Evolutionary conservation across 352 stramenopile genomes (phyloP), one percentile per base, ranked within the genome.

Genomic region (Phytopythium helicoides): DNA sequence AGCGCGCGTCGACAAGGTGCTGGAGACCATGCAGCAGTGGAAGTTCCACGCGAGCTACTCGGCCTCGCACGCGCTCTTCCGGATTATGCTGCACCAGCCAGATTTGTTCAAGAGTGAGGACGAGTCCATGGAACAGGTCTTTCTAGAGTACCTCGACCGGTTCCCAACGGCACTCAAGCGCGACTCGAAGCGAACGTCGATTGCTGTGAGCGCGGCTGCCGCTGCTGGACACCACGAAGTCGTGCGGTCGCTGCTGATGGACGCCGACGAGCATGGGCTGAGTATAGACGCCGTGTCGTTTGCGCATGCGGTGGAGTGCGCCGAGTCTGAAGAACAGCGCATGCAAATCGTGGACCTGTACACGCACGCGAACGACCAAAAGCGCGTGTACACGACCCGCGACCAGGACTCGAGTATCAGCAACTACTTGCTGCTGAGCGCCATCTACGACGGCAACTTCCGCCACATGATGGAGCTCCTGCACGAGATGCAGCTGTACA

Each of bases 391-490:
- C 52, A 82, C 62, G 53, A 86, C 62, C 28, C 63, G 68, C 46
- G 60, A 80, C 28, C 64, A 78, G 21, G 64, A 79, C 14, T 51
- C 62, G 35, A 85, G 74, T 47, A 78, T 86, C 47, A 72, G 62
- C 47, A 88, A 85, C 52, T 82, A 86, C 54, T 39, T 90, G 54
- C 49, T 90, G 38, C 56, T 82, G 19, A 73, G 83, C 50, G 76
- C 79, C 41, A 60, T 87, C 38, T 64, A 73, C 21, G 79, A 90
- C 58, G 79, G 79, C 23, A 87, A 88, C 45, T 87, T 84, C 35
- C 79, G 72, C 53, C 76, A 90, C 58, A 84, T 82, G 56, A 81
- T 87, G 66, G 79, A 90, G 51, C 59, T 90, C 16, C 60, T 90
- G 38, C 79, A 87, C 40, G 76, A 90, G 58, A 90, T 90, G 79